These are phyloP conservation scores for Annulohypoxylon stygium DNA, from an alignment of 495 filamentous ascomycete genomes.

Conservation along the genomic window DNA sequence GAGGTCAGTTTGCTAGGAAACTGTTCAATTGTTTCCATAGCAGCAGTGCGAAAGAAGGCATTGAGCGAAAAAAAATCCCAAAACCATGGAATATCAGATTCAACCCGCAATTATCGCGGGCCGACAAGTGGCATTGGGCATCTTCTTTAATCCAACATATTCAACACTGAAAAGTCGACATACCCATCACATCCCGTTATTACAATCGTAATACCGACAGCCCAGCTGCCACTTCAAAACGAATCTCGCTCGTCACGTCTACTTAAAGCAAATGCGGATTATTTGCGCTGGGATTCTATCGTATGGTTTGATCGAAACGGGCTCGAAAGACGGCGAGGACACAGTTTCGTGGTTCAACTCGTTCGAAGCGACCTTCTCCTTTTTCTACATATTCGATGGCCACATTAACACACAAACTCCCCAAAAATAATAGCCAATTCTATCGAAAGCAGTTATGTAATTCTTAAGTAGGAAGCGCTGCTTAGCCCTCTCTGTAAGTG, in stretches of 20 bases:
- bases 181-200: conserved; percentile 47
- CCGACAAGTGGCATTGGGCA: conserved; percentile 10
- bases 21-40: conserved; percentile 4
- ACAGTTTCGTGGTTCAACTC: conserved; percentile 22
- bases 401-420: conserved; percentile 36
- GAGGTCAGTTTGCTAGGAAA: conserved; percentile 2
- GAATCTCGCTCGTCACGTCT: conserved; percentile 22
- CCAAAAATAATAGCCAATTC: conserved; percentile 23
- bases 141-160: conserved; percentile 3
- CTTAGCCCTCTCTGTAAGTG: conserved; percentile 21
- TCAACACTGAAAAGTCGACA: conserved; percentile 30
- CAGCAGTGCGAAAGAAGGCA: not conserved
- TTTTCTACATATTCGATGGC: conserved; percentile 36
- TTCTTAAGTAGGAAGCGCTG: conserved; percentile 20
- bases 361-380: conserved; percentile 32
- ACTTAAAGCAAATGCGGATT: conserved; percentile 18
- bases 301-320: conserved; percentile 16
- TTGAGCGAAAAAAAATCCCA: not conserved
- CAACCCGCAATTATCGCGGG: not conserved
- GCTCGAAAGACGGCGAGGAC: conserved; percentile 13
- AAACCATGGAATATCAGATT: conserved; percentile 15
- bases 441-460: conserved; percentile 19
- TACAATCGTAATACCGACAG: conserved; percentile 36
- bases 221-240: conserved; percentile 23
- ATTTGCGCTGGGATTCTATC: conserved; percentile 21